Evolutionary conservation across 2,329 filamentous ascomycete genomes (phyloP), one percentile per base, ranked within the genome.

Genomic region (Alternaria triticimaculans): DNA sequence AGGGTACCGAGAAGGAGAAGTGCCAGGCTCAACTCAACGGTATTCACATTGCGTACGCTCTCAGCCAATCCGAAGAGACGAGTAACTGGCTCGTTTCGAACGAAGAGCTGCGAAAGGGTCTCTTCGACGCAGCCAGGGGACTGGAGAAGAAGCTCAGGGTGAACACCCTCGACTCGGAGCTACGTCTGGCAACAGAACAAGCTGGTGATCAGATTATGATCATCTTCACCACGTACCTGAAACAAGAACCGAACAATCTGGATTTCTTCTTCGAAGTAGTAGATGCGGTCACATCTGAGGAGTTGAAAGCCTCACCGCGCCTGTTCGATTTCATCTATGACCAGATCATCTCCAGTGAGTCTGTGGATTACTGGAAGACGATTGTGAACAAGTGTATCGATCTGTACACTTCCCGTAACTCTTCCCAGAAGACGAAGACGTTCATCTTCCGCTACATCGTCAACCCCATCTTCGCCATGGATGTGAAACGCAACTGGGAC

Each of bases 391-490:
- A 92, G 58, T 97, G 94, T 74, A 87, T 99, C 50, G 94, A 98
- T 60, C 85, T 94, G 1, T 99, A 97, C 78, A 90, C 92, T 7
- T 88, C 90, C 54, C 93, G 91, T 75, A 88, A 85, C 49, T 92
- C 90, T 12, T 89, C 92, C 1, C 96, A 97, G 80, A 94, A 92
- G 82, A 92, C 93, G 48, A 99, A 99, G 80, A 92, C 94, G 56
- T 99, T 97, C 78, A 84, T 96, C 37, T 89, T 99, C 76, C 93
- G 93, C 77, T 90, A 97, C 78, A 87, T 99, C 30, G 92, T 97
- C 68, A 99, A 98, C 74, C 96, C 96, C 0, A 97, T 98, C 43
- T 88, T 99, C 59, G 94, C 95, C 4, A 97, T 95, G 92, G 96
- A 99, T 80, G 90, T 97, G 43, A 95, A 96, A 88, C 89, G 91